Base-by-base conservation (phyloP, 2,329 filamentous ascomycete genomes). In the Pestalotiopsis sp. region DNA sequence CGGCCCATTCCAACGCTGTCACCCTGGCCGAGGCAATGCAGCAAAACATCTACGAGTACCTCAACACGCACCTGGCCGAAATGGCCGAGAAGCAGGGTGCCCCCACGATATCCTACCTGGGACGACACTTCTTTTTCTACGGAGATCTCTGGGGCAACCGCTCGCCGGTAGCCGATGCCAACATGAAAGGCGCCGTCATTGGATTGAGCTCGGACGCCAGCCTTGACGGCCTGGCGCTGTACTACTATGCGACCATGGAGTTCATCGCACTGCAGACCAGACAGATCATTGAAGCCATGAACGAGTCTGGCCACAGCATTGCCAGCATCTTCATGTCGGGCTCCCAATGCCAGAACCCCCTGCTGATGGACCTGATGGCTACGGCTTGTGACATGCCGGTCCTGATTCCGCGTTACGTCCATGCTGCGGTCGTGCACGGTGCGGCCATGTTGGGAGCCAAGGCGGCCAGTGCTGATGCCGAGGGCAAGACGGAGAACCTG, bases 311-410 rank as follows among this genome's bases (percentile, higher is more conserved):
- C 11, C 96, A 99, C 83, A 85, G 88, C 73, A 95, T 99, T 80
- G 90, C 87, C 64, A 95, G 92, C 72, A 97, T 99, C 81, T 99
- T 98, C 89, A 98, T 99, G 96, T 97, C 94, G 4, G 96, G 96
- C 70, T 97, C 93, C 12, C 96, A 98, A 80, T 99, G 96, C 85
- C 95, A 98, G 82, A 99, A 99, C 81, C 90, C 92, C 41, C 90
- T 98, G 70, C 86, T 99, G 67, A 97, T 99, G 91, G 88, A 90
- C 69, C 89, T 99, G 17, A 92, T 99, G 75, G 94, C 96, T 14
- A 96, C 95, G 0, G 92, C 92, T 0, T 98, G 95, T 82, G 87
- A 90, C 73, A 95, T 97, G 91, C 95, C 95, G 1, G 95, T 99
- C 23, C 84, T 98, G 49, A 97, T 98, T 68, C 96, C 96, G 0